phyloP scores from a whole-genome alignment of 768 basidiomycete species.

The Cystobasidiopsis lactophilus region DNA sequence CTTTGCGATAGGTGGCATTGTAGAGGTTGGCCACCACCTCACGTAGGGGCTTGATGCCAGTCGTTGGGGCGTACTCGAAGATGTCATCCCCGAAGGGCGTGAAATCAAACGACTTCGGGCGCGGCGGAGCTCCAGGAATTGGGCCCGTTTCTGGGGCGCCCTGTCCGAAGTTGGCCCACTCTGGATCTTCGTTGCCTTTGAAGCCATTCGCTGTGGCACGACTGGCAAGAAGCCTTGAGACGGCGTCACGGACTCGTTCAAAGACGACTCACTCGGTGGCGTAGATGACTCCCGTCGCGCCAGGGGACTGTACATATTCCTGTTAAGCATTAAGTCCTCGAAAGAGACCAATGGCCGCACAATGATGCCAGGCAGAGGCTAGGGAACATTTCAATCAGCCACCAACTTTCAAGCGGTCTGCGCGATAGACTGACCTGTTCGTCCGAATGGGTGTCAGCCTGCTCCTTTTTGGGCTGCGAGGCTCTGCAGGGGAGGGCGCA shows the following conservation, averaged over 20 bases:
- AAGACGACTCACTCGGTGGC: background rate
- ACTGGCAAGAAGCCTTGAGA: slow-evolving; percentile 29
- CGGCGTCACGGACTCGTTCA: background rate
- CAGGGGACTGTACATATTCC: background rate
- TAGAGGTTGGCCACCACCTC: slow-evolving; percentile 78
- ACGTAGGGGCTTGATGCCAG: slow-evolving; percentile 64
- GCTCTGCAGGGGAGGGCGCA: background rate
- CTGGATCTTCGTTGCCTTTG: slow-evolving; percentile 27
- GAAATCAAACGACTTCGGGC: slow-evolving; percentile 43
- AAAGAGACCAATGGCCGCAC: background rate
- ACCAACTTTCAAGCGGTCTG: background rate
- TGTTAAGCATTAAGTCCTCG: background rate
- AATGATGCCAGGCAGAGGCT: background rate
- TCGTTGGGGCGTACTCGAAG: slow-evolving; percentile 59
- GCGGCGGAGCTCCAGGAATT: slow-evolving; percentile 48
- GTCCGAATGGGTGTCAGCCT: background rate
- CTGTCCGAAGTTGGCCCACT: slow-evolving; percentile 38
- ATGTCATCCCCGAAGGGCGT: slow-evolving; percentile 32
- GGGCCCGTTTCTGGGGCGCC: slow-evolving; percentile 45
- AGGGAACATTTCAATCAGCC: background rate
- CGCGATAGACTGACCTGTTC: background rate
- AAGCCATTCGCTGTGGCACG: slow-evolving; percentile 92
- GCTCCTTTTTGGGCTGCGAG: background rate
- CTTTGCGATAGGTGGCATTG: slow-evolving; percentile 64
- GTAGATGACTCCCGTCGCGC: slow-evolving; percentile 10